A percentile compares a stretch with the other conserved stretches of the same genome.
These are phyloP conservation scores for Filosporella fistucella DNA, from an alignment of 495 filamentous ascomycete species.

Conservation along the genomic window DNA sequence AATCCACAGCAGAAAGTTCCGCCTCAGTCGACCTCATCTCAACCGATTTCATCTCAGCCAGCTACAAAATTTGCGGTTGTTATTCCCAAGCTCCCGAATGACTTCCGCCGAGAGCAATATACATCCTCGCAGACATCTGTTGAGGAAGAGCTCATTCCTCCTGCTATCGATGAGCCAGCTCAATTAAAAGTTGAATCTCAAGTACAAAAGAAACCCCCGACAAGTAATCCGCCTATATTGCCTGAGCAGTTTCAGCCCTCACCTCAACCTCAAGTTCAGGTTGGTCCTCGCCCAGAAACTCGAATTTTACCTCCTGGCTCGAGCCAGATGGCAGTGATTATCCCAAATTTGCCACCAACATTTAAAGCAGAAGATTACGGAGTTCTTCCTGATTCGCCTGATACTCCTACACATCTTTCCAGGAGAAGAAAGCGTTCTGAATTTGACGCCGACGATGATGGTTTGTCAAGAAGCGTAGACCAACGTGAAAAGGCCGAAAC, in stretches of 20 bases:
- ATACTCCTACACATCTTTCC: slow-evolving; percentile 22
- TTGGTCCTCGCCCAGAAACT: background rate
- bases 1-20: background rate
- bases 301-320: background rate
- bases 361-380: slow-evolving; percentile 21
- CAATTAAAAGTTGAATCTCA: background rate
- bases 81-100: slow-evolving; percentile 13
- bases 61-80: slow-evolving; percentile 18
- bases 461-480: slow-evolving; percentile 50
- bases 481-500: slow-evolving; percentile 77
- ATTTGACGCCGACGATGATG: slow-evolving; percentile 32
- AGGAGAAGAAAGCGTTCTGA: slow-evolving; percentile 25
- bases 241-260: slow-evolving; percentile 1
- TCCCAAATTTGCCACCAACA: slow-evolving; percentile 14
- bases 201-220: too few species aligned
- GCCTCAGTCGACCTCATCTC: slow-evolving; percentile 5
- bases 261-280: background rate
- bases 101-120: slow-evolving; percentile 14
- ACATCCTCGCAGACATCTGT: slow-evolving; percentile 5
- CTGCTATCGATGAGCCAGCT: background rate
- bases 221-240: too few species aligned
- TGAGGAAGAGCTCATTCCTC: background rate
- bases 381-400: slow-evolving; percentile 20
- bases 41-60: slow-evolving; percentile 3
- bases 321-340: slow-evolving; percentile 13